phyloP scores from a whole-genome alignment of 2,329 filamentous ascomycete species.

The Davidsoniella eucalypti region DNA sequence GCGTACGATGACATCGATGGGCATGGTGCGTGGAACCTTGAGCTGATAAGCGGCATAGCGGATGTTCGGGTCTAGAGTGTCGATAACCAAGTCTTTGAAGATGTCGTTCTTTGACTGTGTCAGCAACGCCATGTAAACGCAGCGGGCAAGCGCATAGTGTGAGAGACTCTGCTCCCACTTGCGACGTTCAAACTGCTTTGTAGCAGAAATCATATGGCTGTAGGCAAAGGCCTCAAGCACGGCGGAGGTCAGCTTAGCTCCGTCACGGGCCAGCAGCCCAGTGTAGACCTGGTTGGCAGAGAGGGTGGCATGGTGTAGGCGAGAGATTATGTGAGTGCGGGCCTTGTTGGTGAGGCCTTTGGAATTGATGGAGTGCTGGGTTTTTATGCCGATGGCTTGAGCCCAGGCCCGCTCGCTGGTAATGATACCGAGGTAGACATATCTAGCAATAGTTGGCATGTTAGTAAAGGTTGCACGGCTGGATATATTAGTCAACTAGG shows the following conservation, averaged over 20 bases:
- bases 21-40: constrained; percentile 69
- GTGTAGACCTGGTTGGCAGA: constrained; percentile 52
- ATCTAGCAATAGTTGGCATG: constrained; percentile 31
- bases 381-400: constrained; percentile 88
- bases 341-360: constrained; percentile 65
- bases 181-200: constrained; percentile 72
- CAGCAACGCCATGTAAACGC: constrained; percentile 68
- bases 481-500: background rate
- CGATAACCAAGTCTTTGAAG: constrained; percentile 71
- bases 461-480: background rate
- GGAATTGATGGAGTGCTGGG: constrained; percentile 60
- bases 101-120: constrained; percentile 49
- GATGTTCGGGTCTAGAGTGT: constrained; percentile 82
- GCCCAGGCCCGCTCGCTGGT: constrained; percentile 87
- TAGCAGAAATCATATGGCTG: constrained; percentile 56
- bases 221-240: constrained; percentile 79
- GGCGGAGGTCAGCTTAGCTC: constrained; percentile 47
- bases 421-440: constrained; percentile 63
- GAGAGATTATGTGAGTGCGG: constrained; percentile 75
- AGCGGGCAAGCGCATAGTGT: constrained; percentile 57
- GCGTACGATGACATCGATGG: constrained; percentile 62
- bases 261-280: constrained; percentile 45
- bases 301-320: constrained; percentile 62
- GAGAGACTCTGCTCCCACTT: constrained; percentile 66
- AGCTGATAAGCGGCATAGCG: constrained; percentile 89